Conservation (phyloP, 805 yeast genomes). For the Schwanniomyces pseudopolymorphus region DNA sequence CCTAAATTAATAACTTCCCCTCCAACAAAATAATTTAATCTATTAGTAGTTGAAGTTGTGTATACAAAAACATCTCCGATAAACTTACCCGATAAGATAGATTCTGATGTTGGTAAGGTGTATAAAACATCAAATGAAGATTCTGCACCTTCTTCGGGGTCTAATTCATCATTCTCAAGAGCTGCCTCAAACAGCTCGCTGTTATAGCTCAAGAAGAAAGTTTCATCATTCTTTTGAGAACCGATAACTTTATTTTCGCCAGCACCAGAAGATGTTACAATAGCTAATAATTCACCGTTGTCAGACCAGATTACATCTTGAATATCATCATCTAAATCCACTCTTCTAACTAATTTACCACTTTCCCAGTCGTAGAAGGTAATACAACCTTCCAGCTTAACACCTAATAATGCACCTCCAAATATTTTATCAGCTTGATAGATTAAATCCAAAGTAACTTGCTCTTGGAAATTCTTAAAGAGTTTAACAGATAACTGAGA, state of each 20-base stretch:
- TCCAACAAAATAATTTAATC: constrained; percentile 93
- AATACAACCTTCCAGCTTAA: constrained; percentile 79
- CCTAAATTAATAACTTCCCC: constrained; percentile 89
- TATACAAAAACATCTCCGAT: constrained; percentile 96
- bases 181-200: constrained; percentile 66
- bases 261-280: constrained; percentile 43
- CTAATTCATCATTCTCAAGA: constrained; percentile 53
- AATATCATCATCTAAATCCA: constrained; percentile 76
- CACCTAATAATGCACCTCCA: constrained; percentile 87
- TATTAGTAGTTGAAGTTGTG: constrained; percentile 75
- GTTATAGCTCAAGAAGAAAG: constrained; percentile 76
- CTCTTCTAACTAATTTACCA: constrained; percentile 79
- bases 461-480: constrained; percentile 83
- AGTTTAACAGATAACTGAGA: constrained; percentile 62
- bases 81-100: constrained; percentile 87
- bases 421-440: constrained; percentile 77
- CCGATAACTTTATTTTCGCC: constrained; percentile 20
- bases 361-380: constrained; percentile 94
- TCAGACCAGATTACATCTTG: constrained; percentile 88
- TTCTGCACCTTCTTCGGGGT: constrained; percentile 86
- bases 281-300: constrained; percentile 83
- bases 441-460: constrained; percentile 61
- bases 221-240: constrained; percentile 47
- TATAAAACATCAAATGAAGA: constrained; percentile 80
- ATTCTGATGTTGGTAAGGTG: constrained; percentile 68